Base-by-base conservation (phyloP, 495 filamentous ascomycete genomes). In the Lasiosphaeria hispida region DNA sequence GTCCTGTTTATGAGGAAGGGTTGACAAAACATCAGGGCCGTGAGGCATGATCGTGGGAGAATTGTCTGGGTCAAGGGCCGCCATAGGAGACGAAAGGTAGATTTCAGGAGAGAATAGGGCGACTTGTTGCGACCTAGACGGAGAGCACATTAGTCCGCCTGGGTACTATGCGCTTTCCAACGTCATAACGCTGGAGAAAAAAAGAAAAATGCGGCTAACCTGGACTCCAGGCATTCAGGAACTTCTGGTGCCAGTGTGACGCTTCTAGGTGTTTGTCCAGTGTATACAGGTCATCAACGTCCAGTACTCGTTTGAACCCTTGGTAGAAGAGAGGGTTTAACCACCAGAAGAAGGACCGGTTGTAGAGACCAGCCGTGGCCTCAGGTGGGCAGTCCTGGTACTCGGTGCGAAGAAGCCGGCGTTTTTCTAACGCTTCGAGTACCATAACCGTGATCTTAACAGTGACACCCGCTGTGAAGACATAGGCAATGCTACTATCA, bases 1-100 rank as follows among this genome's bases (percentile, higher is more conserved):
- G 81, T 79, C 9, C 80, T 70, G 44, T 82, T 74, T 11, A 90
- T 75, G 17, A 90, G 74, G 43, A 90, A 76, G 3, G 87, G 86
- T 63, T 88, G 86, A 40, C 78, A 80, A 57, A 86, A 82, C 50
- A 73, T 80, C 65, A 89, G 84, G 0, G 73, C 85, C 17, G 80
- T 83, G 3, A 84, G 74, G 37, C 70, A 79, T 1, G 79, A 65
- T 34, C 84, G 69, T 3, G 85, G 83, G 3, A 77, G 75, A 44
- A 84, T 70, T 4, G 72, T 80, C 9, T 76, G 66, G 3, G 77
- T 62, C 4, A 86, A 48, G 45, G 75, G 74, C 74, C 77, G 76
- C 64, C 76, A 77, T 56, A 82, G 63, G 10, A 73, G 73, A 47
- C 75, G 67, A 56, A 83, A 63, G 14, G 61, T 71, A 13, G 75